phyloP scores from a whole-genome alignment of 805 yeast species.

The Lachancea nothofagi region DNA sequence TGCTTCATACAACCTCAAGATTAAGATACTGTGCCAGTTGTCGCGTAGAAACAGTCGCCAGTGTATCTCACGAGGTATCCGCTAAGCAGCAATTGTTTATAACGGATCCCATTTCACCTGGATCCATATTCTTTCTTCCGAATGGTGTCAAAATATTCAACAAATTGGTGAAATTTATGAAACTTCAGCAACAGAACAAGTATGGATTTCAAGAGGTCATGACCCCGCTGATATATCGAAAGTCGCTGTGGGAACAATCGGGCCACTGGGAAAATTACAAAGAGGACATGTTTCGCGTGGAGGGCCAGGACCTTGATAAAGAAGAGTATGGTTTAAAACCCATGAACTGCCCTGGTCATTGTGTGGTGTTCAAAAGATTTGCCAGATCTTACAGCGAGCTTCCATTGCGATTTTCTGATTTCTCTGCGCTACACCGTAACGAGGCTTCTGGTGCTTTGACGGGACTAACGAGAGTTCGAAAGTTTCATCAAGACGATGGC shows the following conservation, averaged over 20 bases:
- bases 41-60: slow-evolving; percentile 14
- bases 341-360: slow-evolving; percentile 95
- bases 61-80: slow-evolving; percentile 40
- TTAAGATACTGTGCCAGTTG: slow-evolving; percentile 6
- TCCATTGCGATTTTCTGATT: slow-evolving; percentile 82
- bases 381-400: slow-evolving; percentile 81
- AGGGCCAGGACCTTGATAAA: slow-evolving; percentile 40
- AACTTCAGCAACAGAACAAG: slow-evolving; percentile 57
- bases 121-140: slow-evolving; percentile 86
- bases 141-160: slow-evolving; percentile 87
- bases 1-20: background rate
- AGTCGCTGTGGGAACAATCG: slow-evolving; percentile 78
- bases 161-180: slow-evolving; percentile 74
- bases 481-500: slow-evolving; percentile 98
- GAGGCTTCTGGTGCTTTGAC: slow-evolving; percentile 92
- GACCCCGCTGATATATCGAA: slow-evolving; percentile 83
- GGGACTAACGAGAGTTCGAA: slow-evolving; percentile 86
- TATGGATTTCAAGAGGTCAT: slow-evolving; percentile 89
- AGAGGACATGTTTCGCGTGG: slow-evolving; percentile 90
- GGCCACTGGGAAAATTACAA: slow-evolving; percentile 96
- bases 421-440: slow-evolving; percentile 87
- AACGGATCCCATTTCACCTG: slow-evolving; percentile 81
- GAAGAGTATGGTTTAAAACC: slow-evolving; percentile 82
- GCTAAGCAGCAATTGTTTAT: slow-evolving; percentile 68
- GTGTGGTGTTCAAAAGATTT: slow-evolving; percentile 68